Evolutionary conservation across 257 asterid genomes (phyloP), one percentile per base, ranked within the genome.

Genomic region (Verbascum thapsus): DNA sequence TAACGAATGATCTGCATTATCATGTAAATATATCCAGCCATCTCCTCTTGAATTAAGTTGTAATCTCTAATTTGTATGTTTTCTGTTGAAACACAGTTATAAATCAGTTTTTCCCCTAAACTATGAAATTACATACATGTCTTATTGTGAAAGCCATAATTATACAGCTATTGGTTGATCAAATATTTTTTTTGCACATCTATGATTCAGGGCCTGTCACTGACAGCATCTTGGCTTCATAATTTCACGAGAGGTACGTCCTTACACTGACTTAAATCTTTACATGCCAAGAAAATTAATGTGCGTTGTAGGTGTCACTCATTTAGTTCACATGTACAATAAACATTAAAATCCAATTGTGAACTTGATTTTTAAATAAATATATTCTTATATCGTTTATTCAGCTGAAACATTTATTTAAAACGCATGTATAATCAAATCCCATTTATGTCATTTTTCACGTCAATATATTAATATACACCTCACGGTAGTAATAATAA

Each of bases 201-300:
- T 60, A 26, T 42, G 26, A 10, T 60, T 44, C 32, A 44, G 55
- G 66, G 16, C 16, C 53, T 44, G 15, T 19, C 53, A 42, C 23
- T 42, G 65, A 53, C 13, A 26, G 26, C 3, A 10, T 18, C 51
- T 59, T n/a, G 41, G 32, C 5, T 26, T 26, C 5, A 5, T 26
- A 26, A 1, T 26, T 26, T 26, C 32, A 8, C 4, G 54, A 59
- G 32, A 42, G 66, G 53, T 60, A 43, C 10, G 23, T 10, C 22
- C 53, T 59, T 59, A 23, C 42, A 42, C 2, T n/a, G 17, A 41
- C 15, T 59, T 41, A 39, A 59, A 20, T 23, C n/a, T n/a, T n/a
- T 39, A 22, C 37, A 38, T 12, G 26, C 30, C 13, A 18, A n/a
- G n/a, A 58, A 12, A 5, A 26, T 26, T 26, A 26, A 26, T 26